Base-by-base conservation (phyloP, 1,139 yeast species). In the Kazachstania sp. region DNA sequence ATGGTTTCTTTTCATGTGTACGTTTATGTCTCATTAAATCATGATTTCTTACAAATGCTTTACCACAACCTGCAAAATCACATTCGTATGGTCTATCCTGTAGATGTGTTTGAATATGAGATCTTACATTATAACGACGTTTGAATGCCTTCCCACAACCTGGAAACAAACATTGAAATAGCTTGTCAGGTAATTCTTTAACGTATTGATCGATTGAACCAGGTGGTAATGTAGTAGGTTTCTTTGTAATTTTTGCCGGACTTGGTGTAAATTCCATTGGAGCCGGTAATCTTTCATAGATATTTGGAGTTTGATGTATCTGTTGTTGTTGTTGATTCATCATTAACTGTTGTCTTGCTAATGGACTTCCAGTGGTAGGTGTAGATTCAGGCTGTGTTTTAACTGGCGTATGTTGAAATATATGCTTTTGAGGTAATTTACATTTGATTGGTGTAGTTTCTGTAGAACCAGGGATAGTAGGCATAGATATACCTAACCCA, bases 51-150 rank as follows among this genome's bases (percentile, higher is more conserved):
- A 81, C 81, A 62, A 88, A 90, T 1, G 82, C 73, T 57, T 80
- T 85, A 1, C 63, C 58, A 63, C 98, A 92, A 7, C 73, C 78
- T 19, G 72, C 78, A 51, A 71, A 71, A 16, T 74, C 69, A 63
- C 97, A 88, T 49, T 65, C 62, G 66, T 81, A 83, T 1, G 99
- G 99, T 48, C 97, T 72, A 65, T 94, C 98, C 64, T 94, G 83
- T 46, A 94, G 70, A 71, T 94, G 99, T 0, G 98, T 94, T 64
- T 94, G 98, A 49, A 94, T 90, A 64, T 94, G 99, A 0, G 97
- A 87, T 51, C 97, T 74, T n/a, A 87, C 88, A 63, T 94, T 94
- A 68, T 94, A 94, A 44, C 96, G 73, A 60, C 98, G 74, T 9
- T 90, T 81, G 67, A 94, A 92, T 49, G 77, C 71, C 66, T 94